phyloP scores from a whole-genome alignment of 305 asterid species.

The Solanum aculeatissimum region DNA sequence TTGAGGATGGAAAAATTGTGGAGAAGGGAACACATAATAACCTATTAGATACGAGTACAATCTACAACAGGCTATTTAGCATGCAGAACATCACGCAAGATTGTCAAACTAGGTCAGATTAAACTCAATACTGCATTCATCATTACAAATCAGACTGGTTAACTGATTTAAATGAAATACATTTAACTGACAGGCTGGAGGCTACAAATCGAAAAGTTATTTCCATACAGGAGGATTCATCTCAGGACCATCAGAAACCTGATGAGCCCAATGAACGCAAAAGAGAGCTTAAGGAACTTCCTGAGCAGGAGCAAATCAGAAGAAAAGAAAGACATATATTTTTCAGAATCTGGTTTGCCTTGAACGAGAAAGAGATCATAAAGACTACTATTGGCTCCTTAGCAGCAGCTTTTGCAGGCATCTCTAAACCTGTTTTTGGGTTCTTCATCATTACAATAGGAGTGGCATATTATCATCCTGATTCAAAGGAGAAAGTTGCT shows the following conservation, averaged over 20 bases:
- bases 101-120: conserved; percentile 34
- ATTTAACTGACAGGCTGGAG: neutral
- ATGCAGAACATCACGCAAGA: conserved; percentile 58
- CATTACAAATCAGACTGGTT: neutral
- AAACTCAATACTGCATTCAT: neutral
- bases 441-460: conserved; percentile 83
- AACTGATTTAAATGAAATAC: neutral
- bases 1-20: conserved; percentile 50
- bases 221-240: conserved; percentile 16
- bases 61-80: conserved; percentile 48
- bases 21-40: conserved; percentile 51
- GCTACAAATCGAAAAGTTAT: neutral
- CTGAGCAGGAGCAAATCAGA: conserved; percentile 23
- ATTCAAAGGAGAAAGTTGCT: conserved; percentile 43
- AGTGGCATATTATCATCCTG: conserved; percentile 47
- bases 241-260: conserved; percentile 20
- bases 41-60: conserved; percentile 28
- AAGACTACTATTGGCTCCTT: conserved; percentile 45
- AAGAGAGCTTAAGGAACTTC: conserved; percentile 15
- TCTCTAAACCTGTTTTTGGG: conserved; percentile 75
- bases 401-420: conserved; percentile 75
- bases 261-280: conserved; percentile 20
- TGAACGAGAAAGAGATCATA: conserved; percentile 35
- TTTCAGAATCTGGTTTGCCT: conserved; percentile 67
- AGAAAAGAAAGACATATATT: conserved; percentile 27